These are phyloP conservation scores for Saccharomyces hybrid DNA, from an alignment of 1,139 yeast species.

Conservation along the genomic window DNA sequence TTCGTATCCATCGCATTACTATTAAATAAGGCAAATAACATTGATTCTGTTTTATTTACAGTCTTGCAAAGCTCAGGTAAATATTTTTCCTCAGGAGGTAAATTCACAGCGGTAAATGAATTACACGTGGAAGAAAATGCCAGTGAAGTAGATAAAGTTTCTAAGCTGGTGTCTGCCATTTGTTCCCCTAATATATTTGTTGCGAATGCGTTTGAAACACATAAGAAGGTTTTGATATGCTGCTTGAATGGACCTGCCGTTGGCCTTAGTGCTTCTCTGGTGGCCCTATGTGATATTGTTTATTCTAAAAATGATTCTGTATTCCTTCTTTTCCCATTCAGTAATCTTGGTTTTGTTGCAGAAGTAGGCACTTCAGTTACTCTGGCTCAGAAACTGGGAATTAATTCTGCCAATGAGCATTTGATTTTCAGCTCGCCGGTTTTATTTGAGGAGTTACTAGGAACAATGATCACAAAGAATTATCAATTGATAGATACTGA, in stretches of 20 bases:
- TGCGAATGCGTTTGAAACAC: conserved; percentile 61
- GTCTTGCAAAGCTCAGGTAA: conserved; percentile 64
- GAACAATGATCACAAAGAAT: conserved; percentile 49
- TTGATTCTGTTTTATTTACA: conserved; percentile 56
- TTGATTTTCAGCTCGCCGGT: conserved; percentile 63
- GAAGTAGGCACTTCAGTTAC: conserved; percentile 80
- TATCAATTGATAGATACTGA: conserved; percentile 43
- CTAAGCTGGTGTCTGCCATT: conserved; percentile 48
- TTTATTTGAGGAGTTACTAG: conserved; percentile 44
- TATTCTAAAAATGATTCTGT: conserved; percentile 59
- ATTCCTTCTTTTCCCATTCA: conserved; percentile 66
- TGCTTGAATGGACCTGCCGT: conserved; percentile 85
- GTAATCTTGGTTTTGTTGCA: conserved; percentile 74
- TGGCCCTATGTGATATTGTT: conserved; percentile 67
- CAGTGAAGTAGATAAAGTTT: conserved; percentile 24
- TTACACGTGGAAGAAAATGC: conserved; percentile 8
- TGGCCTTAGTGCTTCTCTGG: conserved; percentile 69
- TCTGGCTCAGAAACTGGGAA: conserved; percentile 62
- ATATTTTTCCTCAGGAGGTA: conserved; percentile 81
- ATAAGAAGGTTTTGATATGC: conserved; percentile 61
- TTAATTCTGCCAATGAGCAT: conserved; percentile 69
- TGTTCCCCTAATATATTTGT: conserved; percentile 57
- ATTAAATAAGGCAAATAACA: conserved; percentile 57
- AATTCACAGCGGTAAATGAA: conserved; percentile 39
- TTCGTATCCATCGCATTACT: conserved; percentile 54